Evolutionary conservation across 768 basidiomycete species (phyloP), one percentile per base, ranked within the genome.

Genomic region (Trametes punicea): DNA sequence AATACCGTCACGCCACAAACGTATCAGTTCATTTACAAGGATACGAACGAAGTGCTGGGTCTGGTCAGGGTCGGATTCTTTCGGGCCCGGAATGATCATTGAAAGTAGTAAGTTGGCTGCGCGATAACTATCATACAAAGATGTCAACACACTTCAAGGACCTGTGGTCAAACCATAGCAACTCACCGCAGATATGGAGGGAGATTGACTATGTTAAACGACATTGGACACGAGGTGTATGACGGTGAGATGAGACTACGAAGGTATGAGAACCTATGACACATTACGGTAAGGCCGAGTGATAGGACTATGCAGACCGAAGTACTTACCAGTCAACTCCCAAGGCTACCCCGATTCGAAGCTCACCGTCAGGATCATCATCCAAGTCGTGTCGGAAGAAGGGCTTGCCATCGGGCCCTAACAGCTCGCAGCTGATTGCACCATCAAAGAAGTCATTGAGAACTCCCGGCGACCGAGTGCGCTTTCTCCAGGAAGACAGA

Each of bases 231-330:
- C 7, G 69, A 74, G 0, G 71, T 62, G 46, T 75, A 71, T 0
- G 71, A 74, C 2, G 72, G 70, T 1, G 70, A 62, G 40, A 73
- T 72, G 5, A 67, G 66, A 51, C 71, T 71, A 1, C 64, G 64
- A 0, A 73, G 57, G 44, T 74, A 73, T 0, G 70, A 74, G 50
- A 74, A 72, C 73, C 73, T 73, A 34, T 20, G 21, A 51, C 18
- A 54, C 21, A 55, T 23, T n/a, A 30, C 9, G 36, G 40, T 18
- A 18, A 25, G 0, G 18, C 47, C 11, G 41, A 34, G 51, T 26
- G 44, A 15, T 26, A 49, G 13, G 18, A 51, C 30, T 6, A 13
- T 9, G 26, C 34, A 38, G 16, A 8, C 29, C 36, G 30, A 52
- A 34, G 25, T 3, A 49, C 68, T 30, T 51, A 74, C 70, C 71